phyloP scores from a whole-genome alignment of 805 yeast genomes.

The Ogataea methanolica region DNA sequence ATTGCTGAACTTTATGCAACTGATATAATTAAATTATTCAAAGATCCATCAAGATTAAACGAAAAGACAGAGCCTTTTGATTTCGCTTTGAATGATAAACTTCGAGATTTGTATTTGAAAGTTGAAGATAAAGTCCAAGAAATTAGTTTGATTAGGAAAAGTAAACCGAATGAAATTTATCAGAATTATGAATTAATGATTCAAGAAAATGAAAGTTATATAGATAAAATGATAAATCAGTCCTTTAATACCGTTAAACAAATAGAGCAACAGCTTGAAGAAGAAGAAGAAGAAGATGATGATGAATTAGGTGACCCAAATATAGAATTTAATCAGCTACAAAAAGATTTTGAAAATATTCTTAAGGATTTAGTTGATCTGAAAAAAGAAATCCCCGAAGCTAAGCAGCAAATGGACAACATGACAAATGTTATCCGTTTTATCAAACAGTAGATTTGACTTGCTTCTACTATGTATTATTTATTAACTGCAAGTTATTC shows the following conservation, averaged over 20 bases:
- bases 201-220: slow-evolving; percentile 7
- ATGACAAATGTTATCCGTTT: slow-evolving; percentile 20
- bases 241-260: slow-evolving; percentile 10
- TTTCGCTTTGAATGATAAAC: slow-evolving; percentile 50
- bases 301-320: background rate
- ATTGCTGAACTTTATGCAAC: slow-evolving; percentile 3
- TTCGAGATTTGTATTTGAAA: slow-evolving; percentile 50
- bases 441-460: slow-evolving; percentile 4
- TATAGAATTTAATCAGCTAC: slow-evolving; percentile 3
- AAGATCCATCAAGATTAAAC: slow-evolving; percentile 15
- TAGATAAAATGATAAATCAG: slow-evolving; percentile 16
- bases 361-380: slow-evolving; percentile 30
- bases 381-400: slow-evolving; percentile 34
- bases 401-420: slow-evolving; percentile 32
- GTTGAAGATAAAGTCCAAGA: slow-evolving; percentile 61
- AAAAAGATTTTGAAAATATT: slow-evolving; percentile 10
- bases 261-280: background rate
- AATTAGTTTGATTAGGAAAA: slow-evolving; percentile 51
- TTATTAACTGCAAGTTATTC: too few relatives aligned
- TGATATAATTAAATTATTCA: slow-evolving; percentile 9
- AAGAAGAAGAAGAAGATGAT: slow-evolving; percentile 2
- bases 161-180: slow-evolving; percentile 41
- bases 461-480: too few relatives aligned
- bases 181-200: slow-evolving; percentile 32
- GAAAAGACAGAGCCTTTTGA: slow-evolving; percentile 67